phyloP scores from a whole-genome alignment of 2,329 filamentous ascomycete species.

The Aspergillus sp. region DNA sequence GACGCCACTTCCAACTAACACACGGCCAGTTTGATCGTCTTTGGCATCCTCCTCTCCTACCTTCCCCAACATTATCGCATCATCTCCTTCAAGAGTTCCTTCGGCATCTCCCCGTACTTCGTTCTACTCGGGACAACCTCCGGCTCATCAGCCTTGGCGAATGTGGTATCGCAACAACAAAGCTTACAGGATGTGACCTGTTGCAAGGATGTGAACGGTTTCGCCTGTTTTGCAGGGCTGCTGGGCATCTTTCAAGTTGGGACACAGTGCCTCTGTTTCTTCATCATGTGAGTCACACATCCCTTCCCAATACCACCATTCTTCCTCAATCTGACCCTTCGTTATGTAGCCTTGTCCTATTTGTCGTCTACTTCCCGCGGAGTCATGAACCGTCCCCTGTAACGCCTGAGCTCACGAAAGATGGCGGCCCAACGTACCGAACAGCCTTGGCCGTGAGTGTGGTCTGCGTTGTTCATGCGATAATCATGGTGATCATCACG shows the following conservation, averaged over 20 bases:
- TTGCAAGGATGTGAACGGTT: slow-evolving; percentile 75
- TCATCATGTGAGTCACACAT: slow-evolving; percentile 69
- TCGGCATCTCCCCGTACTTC: slow-evolving; percentile 94
- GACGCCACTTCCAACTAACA: slow-evolving; percentile 14
- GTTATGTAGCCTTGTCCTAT: slow-evolving; percentile 73
- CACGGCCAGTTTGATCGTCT: slow-evolving; percentile 63
- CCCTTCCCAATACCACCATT: neutral
- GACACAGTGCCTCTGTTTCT: slow-evolving; percentile 88
- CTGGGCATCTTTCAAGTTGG: slow-evolving; percentile 89
- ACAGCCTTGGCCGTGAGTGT: slow-evolving; percentile 75
- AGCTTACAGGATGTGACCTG: slow-evolving; percentile 82
- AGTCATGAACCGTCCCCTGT: slow-evolving; percentile 47
- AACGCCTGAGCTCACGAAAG: slow-evolving; percentile 33
- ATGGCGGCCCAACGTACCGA: slow-evolving; percentile 65
- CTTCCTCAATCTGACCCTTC: slow-evolving; percentile 1
- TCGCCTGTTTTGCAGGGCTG: slow-evolving; percentile 81
- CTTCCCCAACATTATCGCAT: slow-evolving; percentile 93
- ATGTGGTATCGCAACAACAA: slow-evolving; percentile 83
- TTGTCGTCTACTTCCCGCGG: slow-evolving; percentile 87
- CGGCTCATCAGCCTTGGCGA: slow-evolving; percentile 83
- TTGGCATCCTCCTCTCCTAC: slow-evolving; percentile 90
- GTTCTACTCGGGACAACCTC: slow-evolving; percentile 91
- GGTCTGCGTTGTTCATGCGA: slow-evolving; percentile 71
- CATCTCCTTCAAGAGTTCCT: slow-evolving; percentile 77
- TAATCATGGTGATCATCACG: slow-evolving; percentile 65